Conservation (phyloP, 495 filamentous ascomycete genomes). For the Xylaria acuta region DNA sequence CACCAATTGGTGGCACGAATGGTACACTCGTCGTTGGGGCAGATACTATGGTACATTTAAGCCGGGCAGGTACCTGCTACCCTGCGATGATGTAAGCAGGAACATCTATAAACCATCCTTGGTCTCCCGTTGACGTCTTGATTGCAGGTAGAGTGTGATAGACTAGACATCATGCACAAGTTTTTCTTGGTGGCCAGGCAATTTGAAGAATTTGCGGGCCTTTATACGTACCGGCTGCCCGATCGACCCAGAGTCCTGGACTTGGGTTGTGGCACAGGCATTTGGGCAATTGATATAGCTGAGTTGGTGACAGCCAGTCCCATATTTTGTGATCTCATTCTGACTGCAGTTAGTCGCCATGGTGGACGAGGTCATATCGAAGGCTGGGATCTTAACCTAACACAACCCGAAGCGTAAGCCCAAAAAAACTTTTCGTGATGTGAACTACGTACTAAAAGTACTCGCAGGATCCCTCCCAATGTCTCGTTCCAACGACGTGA, state of each 20-base stretch:
- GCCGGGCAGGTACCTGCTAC: slow-evolving; percentile 25
- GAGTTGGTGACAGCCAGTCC: slow-evolving; percentile 60
- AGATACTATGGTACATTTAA: slow-evolving; percentile 27
- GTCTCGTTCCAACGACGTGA: slow-evolving; percentile 75
- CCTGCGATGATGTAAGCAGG: slow-evolving; percentile 28
- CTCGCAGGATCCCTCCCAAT: slow-evolving; percentile 70
- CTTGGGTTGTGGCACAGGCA: slow-evolving; percentile 86
- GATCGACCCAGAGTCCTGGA: slow-evolving; percentile 68
- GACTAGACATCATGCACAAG: slow-evolving; percentile 80
- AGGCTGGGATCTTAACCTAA: slow-evolving; percentile 79
- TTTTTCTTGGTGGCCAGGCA: slow-evolving; percentile 71
- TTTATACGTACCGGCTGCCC: slow-evolving; percentile 37
- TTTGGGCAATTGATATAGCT: slow-evolving; percentile 90
- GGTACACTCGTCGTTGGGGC: slow-evolving; percentile 24
- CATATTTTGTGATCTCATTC: slow-evolving; percentile 3
- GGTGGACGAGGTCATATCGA: slow-evolving; percentile 60
- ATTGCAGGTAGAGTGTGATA: slow-evolving; percentile 68
- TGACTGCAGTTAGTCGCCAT: slow-evolving; percentile 47
- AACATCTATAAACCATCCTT: neutral
- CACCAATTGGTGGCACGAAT: slow-evolving; percentile 25
- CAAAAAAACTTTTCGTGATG: neutral
- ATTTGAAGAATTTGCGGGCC: slow-evolving; percentile 47
- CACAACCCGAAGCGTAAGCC: slow-evolving; percentile 75
- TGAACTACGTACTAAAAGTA: slow-evolving; percentile 12
- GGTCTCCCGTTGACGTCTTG: slow-evolving; percentile 32